These are phyloP conservation scores for Ensete glaucum DNA, from an alignment of 176 grass and related monocot genomes.

Conservation along the genomic window DNA sequence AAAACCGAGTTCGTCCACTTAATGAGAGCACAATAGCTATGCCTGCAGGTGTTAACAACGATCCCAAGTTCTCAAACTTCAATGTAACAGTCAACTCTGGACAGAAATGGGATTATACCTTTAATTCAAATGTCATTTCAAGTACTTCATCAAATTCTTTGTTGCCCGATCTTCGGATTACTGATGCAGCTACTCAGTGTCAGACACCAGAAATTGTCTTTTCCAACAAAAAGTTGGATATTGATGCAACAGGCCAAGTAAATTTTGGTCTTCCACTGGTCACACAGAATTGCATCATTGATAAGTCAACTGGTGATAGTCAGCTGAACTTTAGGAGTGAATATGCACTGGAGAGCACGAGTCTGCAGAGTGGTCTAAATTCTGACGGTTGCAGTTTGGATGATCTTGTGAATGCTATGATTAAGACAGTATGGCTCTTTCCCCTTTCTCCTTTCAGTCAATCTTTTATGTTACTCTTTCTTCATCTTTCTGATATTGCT, in stretches of 20 bases:
- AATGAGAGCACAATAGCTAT: not conserved
- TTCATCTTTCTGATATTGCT: not conserved
- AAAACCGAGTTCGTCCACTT: constrained; percentile 6
- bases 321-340: constrained; percentile 1
- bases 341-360: not conserved
- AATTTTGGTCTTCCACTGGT: constrained; percentile 1
- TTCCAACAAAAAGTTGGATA: not conserved
- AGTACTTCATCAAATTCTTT: constrained; percentile 21
- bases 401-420: constrained; percentile 8
- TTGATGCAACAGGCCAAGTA: not conserved
- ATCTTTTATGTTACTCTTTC: not conserved
- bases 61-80: constrained; percentile 15
- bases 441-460: not conserved
- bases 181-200: constrained; percentile 20
- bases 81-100: constrained; percentile 3
- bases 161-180: constrained; percentile 26
- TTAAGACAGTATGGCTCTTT: not conserved
- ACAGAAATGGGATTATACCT: not conserved
- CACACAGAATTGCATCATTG: not conserved
- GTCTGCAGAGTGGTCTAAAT: not conserved
- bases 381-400: not conserved
- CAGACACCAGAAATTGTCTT: not conserved
- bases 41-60: not conserved
- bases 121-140: constrained; percentile 7
- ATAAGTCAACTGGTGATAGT: not conserved